A percentile compares a stretch with the other conserved stretches of the same genome.
Evolutionary conservation across 1,139 yeast genomes (phyloP).

Genomic region (Eremothecium sinecaudum): DNA sequence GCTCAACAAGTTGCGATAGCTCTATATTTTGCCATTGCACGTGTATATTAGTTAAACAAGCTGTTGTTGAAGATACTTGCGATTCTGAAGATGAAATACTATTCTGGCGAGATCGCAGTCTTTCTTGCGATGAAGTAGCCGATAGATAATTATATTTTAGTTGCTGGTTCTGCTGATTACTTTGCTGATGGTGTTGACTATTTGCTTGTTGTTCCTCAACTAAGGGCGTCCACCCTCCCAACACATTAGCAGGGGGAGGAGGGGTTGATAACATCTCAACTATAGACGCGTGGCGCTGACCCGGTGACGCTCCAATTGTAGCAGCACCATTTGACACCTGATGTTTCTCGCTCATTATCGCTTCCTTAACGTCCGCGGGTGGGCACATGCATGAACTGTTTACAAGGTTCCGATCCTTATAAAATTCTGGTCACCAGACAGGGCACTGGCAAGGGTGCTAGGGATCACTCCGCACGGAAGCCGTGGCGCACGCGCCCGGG

Average conservation of each 20-base stretch:
- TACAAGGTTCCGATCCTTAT: too few species aligned
- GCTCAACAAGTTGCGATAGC: conserved; percentile 65
- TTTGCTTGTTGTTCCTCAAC: not conserved
- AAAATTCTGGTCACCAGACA: too few species aligned
- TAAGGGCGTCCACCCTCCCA: too few species aligned
- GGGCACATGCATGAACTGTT: too few species aligned
- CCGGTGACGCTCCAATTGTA: conserved; percentile 5
- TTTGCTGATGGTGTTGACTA: not conserved
- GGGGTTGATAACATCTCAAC: conserved; percentile 80
- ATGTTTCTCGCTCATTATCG: not conserved
- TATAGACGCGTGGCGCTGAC: conserved; percentile 55
- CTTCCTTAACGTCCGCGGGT: too few species aligned
- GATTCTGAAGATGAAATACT: conserved; percentile 17
- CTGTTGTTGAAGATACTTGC: conserved; percentile 10
- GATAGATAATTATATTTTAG: too few species aligned
- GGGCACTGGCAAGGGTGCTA: too few species aligned
- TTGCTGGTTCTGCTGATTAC: not conserved
- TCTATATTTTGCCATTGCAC: conserved; percentile 60
- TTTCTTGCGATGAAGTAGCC: conserved; percentile 1
- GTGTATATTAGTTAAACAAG: conserved; percentile 19
- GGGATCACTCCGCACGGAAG: too few species aligned
- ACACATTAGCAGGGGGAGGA: conserved; percentile 41
- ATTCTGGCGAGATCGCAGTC: conserved; percentile 30
- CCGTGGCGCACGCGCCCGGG: too few species aligned
- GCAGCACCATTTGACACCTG: conserved; percentile 1